Percentiles rank a stretch among this genome's conserved stretches.
These are phyloP conservation scores for Escovopsis sp. DNA, from an alignment of 2,329 filamentous ascomycete genomes.

Conservation along the genomic window DNA sequence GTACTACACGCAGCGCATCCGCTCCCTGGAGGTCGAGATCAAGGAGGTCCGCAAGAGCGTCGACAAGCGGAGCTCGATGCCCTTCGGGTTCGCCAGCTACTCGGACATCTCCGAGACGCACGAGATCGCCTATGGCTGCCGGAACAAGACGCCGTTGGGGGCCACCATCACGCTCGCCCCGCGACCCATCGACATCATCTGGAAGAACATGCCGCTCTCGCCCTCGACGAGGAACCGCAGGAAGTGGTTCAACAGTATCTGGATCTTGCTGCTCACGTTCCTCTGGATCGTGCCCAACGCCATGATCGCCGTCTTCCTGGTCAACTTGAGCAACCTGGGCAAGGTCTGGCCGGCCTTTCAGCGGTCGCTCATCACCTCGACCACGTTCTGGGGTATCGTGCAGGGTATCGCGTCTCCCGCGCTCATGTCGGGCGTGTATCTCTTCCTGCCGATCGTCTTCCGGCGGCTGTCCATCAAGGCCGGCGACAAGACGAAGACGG, in stretches of 20 bases:
- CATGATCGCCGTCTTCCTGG: constrained; percentile 83
- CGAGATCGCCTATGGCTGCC: constrained; percentile 65
- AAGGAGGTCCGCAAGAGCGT: constrained; percentile 67
- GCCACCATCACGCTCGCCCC: constrained; percentile 68
- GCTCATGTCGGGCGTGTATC: constrained; percentile 72
- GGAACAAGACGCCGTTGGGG: constrained; percentile 66
- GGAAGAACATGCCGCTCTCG: constrained; percentile 74
- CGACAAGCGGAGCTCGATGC: constrained; percentile 75
- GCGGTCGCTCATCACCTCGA: constrained; percentile 43
- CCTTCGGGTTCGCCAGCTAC: constrained; percentile 91
- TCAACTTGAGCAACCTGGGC: constrained; percentile 70
- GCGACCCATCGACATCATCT: constrained; percentile 82
- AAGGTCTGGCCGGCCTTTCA: constrained; percentile 66
- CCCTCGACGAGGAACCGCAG: constrained; percentile 55
- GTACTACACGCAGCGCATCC: constrained; percentile 75
- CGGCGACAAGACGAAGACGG: constrained; percentile 84
- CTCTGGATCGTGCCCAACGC: constrained; percentile 88
- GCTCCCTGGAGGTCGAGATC: constrained; percentile 67
- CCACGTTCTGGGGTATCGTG: constrained; percentile 64
- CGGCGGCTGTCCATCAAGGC: constrained; percentile 68
- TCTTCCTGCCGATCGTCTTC: constrained; percentile 81
- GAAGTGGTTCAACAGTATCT: constrained; percentile 65
- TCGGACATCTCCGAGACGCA: constrained; percentile 79
- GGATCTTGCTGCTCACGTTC: constrained; percentile 66
- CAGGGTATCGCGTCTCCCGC: constrained; percentile 87